Base-by-base conservation (phyloP, 164 flowering plant species). In the Cinnamomum micranthum region DNA sequence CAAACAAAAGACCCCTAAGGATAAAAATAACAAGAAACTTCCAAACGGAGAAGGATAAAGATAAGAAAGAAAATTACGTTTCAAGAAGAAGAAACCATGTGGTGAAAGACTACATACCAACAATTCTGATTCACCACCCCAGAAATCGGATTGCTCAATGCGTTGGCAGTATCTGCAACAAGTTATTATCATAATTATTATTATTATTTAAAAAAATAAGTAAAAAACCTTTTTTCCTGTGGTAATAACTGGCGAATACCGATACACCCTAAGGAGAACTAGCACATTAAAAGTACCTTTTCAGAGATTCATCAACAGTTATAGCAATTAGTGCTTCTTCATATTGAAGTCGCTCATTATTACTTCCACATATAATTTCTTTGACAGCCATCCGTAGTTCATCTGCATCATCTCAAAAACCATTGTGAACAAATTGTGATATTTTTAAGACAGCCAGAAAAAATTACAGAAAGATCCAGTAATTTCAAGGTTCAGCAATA, bases 91-190 rank as follows among this genome's bases (percentile, higher is more conserved):
- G 47, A 41, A 41, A 41, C 47, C 47, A 41, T 41, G 47, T 41
- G 47, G 47, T 9, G 10, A 11, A 41, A 41, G 47, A 41, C 11
- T 41, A 41, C 47, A 9, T 60, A 94, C 97, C 94, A 92, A 82
- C 27, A 94, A 81, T 79, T 94, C 97, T 35, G 97, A 88, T 80
- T 94, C 97, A 69, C 98, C 97, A 73, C 98, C 98, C 98, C 98
- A 94, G 74, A 94, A 94, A 78, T 94, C 89, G 72, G 93, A 76
- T 50, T 86, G 77, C 71, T 74, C 82, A 79, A 94, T 90, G 28
- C 98, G 92, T 76, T 89, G 92, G 85, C 98, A 94, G 83, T 94
- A 94, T 73, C 97, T 94, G 50, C 58, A 80, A 41, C 12, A 76
- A 73, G 72, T 55, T 71, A 69, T 27, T 24, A 28, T 2, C 10